Evolutionary conservation across 2,329 filamentous ascomycete genomes (phyloP), one percentile per base, ranked within the genome.

Genomic region (Camillea tinctor): DNA sequence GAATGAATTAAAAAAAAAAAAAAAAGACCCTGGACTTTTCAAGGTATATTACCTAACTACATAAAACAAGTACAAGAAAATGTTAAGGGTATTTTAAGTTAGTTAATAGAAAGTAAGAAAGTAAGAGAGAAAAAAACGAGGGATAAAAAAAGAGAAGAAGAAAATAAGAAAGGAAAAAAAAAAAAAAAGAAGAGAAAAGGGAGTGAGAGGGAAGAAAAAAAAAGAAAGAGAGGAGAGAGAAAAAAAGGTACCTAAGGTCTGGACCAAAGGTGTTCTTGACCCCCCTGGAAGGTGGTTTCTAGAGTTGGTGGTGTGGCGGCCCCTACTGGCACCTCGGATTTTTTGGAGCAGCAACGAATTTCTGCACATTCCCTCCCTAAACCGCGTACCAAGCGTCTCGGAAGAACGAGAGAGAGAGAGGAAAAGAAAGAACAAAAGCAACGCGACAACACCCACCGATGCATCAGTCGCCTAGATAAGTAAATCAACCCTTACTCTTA

Each of bases 351-450:
- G 19, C 24, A 15, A 36, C 23, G 19, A 54, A 54, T 36, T 56
- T 56, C 36, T 55, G 56, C 61, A 55, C 60, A 62, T 65, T 64
- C 63, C 61, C 54, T 64, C 58, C 60, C 62, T 24, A 61, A 60
- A 59, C 59, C 52, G 60, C 24, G 50, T 50, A 57, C 59, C 60
- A 57, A 49, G 58, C 21, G 57, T 30, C 49, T 19, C 55, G 61
- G 58, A 7, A 20, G 13, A 21, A 24, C 55, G 61, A 59, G 19
- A 20, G 13, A 21, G 26, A 30, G 6, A 30, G 6, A 51, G n/a
- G n/a, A n/a, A n/a, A n/a, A n/a, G n/a, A n/a, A n/a, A n/a, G n/a
- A 24, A 51, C 19, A 36, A 36, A 49, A 62, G 24, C 55, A 52
- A 61, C 54, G 44, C 56, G 60, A 55, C 57, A 59, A 55, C 51